Evolutionary conservation across 2,329 filamentous ascomycete genomes (phyloP).

Genomic region (Emericellopsis cladophorae): DNA sequence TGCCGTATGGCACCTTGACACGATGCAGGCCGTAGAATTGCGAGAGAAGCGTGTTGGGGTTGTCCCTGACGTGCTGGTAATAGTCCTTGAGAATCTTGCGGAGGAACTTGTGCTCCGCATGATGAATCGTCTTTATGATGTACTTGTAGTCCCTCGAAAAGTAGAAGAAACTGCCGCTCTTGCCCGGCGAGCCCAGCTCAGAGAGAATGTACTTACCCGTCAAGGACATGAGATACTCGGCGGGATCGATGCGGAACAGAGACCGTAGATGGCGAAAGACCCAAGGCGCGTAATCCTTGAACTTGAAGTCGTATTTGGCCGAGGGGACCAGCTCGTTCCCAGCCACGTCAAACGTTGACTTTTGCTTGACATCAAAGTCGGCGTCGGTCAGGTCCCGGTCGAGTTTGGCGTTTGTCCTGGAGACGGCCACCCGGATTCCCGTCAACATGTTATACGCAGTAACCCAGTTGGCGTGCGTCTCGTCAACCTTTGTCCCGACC

Average conservation of each 20-base stretch:
- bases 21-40: slow-evolving; percentile 96
- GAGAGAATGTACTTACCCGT: slow-evolving; percentile 98
- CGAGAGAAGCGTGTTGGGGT: slow-evolving; percentile 92
- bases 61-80: slow-evolving; percentile 81
- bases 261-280: slow-evolving; percentile 87
- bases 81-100: slow-evolving; percentile 81
- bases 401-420: slow-evolving; percentile 90
- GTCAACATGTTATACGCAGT: slow-evolving; percentile 99
- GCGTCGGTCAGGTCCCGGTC: slow-evolving; percentile 80
- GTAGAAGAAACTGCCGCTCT: slow-evolving; percentile 99
- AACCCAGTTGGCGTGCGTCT: slow-evolving; percentile 93
- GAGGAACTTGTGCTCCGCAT: slow-evolving; percentile 81
- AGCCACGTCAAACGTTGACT: slow-evolving; percentile 98
- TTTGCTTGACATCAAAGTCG: slow-evolving; percentile 89
- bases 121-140: slow-evolving; percentile 99
- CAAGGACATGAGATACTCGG: slow-evolving; percentile 95
- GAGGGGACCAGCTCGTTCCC: slow-evolving; percentile 96
- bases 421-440: slow-evolving; percentile 93
- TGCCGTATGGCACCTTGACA: slow-evolving; percentile 95
- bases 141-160: slow-evolving; percentile 99
- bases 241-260: slow-evolving; percentile 84
- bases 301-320: slow-evolving; percentile 99
- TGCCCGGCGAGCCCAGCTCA: slow-evolving; percentile 90
- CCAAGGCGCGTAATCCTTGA: slow-evolving; percentile 99
- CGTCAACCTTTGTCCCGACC: slow-evolving; percentile 94